Percentiles rank a stretch among this genome's conserved stretches.
phyloP scores from a whole-genome alignment of 345 rosid genomes.

The Eucalyptus polybractea region DNA sequence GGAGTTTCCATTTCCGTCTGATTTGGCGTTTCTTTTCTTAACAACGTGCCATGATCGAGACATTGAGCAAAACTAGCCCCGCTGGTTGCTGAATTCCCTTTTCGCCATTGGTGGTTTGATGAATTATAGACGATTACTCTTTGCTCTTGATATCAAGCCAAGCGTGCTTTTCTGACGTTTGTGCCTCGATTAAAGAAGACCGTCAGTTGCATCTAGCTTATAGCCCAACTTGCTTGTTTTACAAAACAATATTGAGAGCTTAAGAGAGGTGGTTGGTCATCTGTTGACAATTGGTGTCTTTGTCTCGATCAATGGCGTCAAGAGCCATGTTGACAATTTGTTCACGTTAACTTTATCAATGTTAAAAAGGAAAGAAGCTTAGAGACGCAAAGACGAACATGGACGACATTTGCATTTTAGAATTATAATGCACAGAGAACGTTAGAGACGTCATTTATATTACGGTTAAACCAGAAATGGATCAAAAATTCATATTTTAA shows the following conservation, averaged over 20 bases:
- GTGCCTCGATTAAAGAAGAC: background rate
- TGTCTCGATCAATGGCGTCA: background rate
- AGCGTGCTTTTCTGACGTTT: background rate
- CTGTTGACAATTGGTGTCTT: background rate
- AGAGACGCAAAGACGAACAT: background rate
- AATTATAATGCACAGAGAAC: background rate
- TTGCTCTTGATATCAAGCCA: background rate
- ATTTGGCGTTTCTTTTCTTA: background rate
- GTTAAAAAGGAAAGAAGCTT: background rate
- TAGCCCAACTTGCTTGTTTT: background rate
- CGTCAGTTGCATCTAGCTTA: background rate
- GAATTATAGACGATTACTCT: background rate
- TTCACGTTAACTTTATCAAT: background rate
- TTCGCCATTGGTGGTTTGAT: background rate
- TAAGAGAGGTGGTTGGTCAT: background rate
- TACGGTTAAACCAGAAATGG: background rate
- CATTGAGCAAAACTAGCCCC: background rate
- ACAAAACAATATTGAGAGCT: background rate
- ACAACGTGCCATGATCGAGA: background rate
- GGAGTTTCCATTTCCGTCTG: background rate
- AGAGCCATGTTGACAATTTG: background rate
- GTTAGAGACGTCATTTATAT: background rate
- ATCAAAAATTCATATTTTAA: too few species aligned
- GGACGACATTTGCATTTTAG: background rate
- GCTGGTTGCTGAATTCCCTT: background rate